Base-by-base conservation (phyloP, 768 basidiomycete genomes). In the Lentinula lateritia region DNA sequence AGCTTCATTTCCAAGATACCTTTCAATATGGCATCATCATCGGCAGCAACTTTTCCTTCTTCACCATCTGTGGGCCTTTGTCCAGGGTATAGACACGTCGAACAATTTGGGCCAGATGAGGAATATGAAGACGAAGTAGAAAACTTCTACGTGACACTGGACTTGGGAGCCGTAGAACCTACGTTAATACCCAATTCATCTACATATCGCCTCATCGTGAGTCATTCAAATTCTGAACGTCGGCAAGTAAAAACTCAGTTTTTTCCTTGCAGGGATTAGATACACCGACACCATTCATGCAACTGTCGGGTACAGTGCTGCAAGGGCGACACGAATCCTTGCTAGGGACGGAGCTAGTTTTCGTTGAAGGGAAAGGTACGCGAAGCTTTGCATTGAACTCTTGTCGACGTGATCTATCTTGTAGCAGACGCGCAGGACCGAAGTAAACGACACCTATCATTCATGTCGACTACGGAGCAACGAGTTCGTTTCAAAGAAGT, bases 291-390 rank as follows among this genome's bases (percentile, higher is more conserved):
- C 91, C 92, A 0, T 91, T 85, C 65, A 71, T 93, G 20, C 92
- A 93, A 65, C 77, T 93, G 0, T 86, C 87, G 5, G 90, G 90
- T 2, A 87, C 88, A 1, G 78, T 91, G 18, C 79, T 92, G 64
- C 86, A 86, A 70, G 92, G 92, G 0, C 74, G 78, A 41, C 85
- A 92, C 62, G 83, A 89, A 60, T 68, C 76, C 16, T 76, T 93
- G 3, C 74, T 93, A 2, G 92, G 92, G 2, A 88, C 89, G 0
- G 91, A 93, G 67, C 72, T 93, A 28, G 67, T 93, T 18, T 92
- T 93, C 70, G 81, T 83, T 0, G 90, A 92, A 60, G 80, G 79
- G 38, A 85, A 85, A 76, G 82, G 88, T 85, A 62, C 38, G 71
- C 50, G 8, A 10, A 15, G n/a, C 36, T 5, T 32, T 50, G 56